Conservation (phyloP, 1,139 yeast genomes). For the Yamadazyma blattariae region DNA sequence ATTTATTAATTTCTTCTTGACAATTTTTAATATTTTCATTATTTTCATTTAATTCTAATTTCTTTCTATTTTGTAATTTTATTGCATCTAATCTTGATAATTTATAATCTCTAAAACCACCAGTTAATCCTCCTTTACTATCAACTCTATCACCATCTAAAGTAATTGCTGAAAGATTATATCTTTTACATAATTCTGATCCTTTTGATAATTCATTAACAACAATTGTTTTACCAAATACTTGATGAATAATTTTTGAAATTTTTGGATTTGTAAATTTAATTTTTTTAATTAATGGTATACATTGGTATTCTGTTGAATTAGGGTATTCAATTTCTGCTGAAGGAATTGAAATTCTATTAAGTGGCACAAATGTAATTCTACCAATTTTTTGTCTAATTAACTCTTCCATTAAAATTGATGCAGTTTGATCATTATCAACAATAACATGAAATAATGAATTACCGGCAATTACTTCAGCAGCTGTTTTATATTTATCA, state of each 20-base stretch:
- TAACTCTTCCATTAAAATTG: constrained; percentile 72
- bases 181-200: constrained; percentile 60
- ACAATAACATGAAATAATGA: constrained; percentile 87
- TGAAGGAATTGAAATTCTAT: constrained; percentile 48
- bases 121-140: constrained; percentile 77
- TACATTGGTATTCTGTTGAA: constrained; percentile 50
- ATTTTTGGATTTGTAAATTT: constrained; percentile 52
- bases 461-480: constrained; percentile 86
- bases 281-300: constrained; percentile 75
- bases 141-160: constrained; percentile 91
- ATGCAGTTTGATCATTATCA: constrained; percentile 83
- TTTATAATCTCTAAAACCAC: constrained; percentile 79
- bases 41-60: constrained; percentile 42
- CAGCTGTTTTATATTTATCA: constrained; percentile 80
- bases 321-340: constrained; percentile 47
- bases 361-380: constrained; percentile 87
- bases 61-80: constrained; percentile 51
- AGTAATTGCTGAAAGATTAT: constrained; percentile 74
- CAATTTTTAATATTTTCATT: constrained; percentile 23
- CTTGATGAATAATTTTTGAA: constrained; percentile 67
- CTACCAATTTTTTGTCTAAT: constrained; percentile 73
- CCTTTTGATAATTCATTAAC: constrained; percentile 71
- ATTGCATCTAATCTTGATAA: constrained; percentile 71
- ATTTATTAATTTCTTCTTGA: constrained; percentile 19
- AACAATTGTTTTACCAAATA: constrained; percentile 80